A percentile compares a stretch with the other conserved stretches of the same genome.
phyloP scores from a whole-genome alignment of 108 stramenopile species.

The Parmales sp. region DNA sequence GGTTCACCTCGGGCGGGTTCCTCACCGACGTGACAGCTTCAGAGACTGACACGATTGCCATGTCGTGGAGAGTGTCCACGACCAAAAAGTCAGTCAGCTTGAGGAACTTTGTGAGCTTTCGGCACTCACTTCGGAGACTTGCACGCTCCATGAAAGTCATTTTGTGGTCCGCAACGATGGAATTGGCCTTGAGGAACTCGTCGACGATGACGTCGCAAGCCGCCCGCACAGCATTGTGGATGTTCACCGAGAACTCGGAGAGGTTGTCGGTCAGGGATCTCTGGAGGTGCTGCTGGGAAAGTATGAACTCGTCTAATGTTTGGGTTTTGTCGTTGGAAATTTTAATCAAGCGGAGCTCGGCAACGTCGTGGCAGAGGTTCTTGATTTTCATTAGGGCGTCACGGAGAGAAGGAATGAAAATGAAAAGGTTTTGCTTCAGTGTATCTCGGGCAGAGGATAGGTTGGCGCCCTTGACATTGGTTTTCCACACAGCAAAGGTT shows the following conservation, averaged over 20 bases:
- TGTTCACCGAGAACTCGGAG: conserved; percentile 8
- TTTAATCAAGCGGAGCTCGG: conserved; percentile 21
- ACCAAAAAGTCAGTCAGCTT: conserved; percentile 44
- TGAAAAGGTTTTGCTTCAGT: conserved; percentile 25
- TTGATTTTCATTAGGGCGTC: conserved; percentile 27
- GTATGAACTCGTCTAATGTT: conserved; percentile 33
- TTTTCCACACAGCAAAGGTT: conserved; percentile 43
- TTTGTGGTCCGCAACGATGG: conserved; percentile 44
- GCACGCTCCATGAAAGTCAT: conserved; percentile 67
- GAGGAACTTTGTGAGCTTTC: conserved; percentile 39
- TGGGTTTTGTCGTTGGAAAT: conserved; percentile 18
- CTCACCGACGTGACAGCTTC: not conserved
- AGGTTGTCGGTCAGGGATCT: conserved; percentile 10
- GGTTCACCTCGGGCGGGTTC: not conserved
- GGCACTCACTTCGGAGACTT: conserved; percentile 42
- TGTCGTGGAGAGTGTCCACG: conserved; percentile 32
- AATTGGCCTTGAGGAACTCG: conserved; percentile 31
- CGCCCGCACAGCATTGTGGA: conserved; percentile 25
- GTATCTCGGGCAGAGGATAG: conserved; percentile 15
- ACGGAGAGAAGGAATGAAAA: conserved; percentile 32
- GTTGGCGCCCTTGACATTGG: conserved; percentile 23
- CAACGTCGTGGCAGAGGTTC: conserved; percentile 28
- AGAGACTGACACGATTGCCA: conserved; percentile 20
- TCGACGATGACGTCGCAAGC: conserved; percentile 53
- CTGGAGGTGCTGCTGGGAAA: conserved; percentile 28